Conservation (phyloP, 768 basidiomycete genomes). For the Tephrocybe sp. region DNA sequence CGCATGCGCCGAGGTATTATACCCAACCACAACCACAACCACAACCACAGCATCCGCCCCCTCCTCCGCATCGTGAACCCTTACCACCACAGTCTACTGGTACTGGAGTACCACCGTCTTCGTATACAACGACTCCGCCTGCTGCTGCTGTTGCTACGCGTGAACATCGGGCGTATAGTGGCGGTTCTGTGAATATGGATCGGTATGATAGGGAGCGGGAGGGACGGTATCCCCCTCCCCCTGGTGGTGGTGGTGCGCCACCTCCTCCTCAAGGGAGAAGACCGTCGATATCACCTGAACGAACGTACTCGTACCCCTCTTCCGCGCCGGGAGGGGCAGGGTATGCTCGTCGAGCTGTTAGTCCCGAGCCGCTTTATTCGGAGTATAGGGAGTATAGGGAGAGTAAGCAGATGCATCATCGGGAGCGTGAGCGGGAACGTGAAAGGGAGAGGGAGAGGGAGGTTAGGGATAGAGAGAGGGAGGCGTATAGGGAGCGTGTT, state of each 20-base stretch:
- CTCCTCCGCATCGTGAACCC: too few relatives aligned
- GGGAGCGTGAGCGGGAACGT: neutral
- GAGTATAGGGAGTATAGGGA: conserved; percentile 8
- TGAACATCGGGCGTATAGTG: neutral
- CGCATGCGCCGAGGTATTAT: neutral
- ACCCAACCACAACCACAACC: neutral
- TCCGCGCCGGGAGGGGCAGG: neutral
- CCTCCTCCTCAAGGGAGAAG: too few relatives aligned
- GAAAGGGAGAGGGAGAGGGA: too few relatives aligned
- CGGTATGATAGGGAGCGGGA: neutral
- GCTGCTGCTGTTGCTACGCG: neutral
- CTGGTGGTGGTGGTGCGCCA: too few relatives aligned
- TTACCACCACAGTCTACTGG: too few relatives aligned
- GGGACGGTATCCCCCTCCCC: neutral
- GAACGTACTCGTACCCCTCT: neutral
- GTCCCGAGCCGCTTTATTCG: neutral
- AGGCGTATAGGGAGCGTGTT: neutral
- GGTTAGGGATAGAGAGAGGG: neutral
- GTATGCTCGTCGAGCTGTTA: neutral
- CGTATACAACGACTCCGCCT: too few relatives aligned
- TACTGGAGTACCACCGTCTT: too few relatives aligned
- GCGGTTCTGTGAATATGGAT: neutral
- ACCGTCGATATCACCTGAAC: neutral
- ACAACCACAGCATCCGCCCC: neutral
- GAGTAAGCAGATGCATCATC: neutral